A percentile compares a stretch with the other conserved stretches of the same genome.
These are phyloP conservation scores for Debaryomyces robertsiae DNA, from an alignment of 1,139 yeast species.

Conservation along the genomic window DNA sequence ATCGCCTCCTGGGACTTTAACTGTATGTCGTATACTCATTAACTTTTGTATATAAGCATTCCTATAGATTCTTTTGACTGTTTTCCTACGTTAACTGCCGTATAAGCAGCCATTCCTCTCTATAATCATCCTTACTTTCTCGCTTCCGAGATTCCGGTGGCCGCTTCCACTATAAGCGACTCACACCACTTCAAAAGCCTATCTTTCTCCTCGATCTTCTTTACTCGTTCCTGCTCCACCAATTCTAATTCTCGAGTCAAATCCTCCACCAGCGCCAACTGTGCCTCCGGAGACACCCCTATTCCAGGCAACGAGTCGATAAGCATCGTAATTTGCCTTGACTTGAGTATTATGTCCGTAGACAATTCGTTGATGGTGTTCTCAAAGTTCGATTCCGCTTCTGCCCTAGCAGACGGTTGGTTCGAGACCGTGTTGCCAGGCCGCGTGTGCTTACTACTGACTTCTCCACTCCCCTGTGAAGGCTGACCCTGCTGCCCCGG, in stretches of 20 bases:
- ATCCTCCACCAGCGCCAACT: slow-evolving; percentile 62
- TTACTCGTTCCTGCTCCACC: slow-evolving; percentile 61
- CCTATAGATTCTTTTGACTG: slow-evolving; percentile 2
- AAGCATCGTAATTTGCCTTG: slow-evolving; percentile 82
- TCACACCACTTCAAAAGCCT: slow-evolving; percentile 66
- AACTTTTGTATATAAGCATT: slow-evolving; percentile 5
- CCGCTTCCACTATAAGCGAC: slow-evolving; percentile 62
- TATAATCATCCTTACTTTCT: slow-evolving; percentile 18
- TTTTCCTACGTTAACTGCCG: not conserved
- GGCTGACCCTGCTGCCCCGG: slow-evolving; percentile 32
- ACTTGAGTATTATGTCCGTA: slow-evolving; percentile 79
- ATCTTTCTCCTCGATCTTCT: slow-evolving; percentile 68
- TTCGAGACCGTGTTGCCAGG: slow-evolving; percentile 22
- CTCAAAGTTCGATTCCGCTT: slow-evolving; percentile 39
- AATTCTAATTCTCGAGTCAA: slow-evolving; percentile 63
- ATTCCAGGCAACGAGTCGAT: slow-evolving; percentile 93
- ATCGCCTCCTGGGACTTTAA: slow-evolving; percentile 40
- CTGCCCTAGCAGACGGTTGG: slow-evolving; percentile 20
- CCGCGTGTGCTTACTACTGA: slow-evolving; percentile 26
- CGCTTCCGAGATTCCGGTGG: slow-evolving; percentile 54
- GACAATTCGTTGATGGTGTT: slow-evolving; percentile 72
- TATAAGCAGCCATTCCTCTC: not conserved
- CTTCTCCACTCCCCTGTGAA: slow-evolving; percentile 23
- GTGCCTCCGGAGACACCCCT: slow-evolving; percentile 79
- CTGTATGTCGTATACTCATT: slow-evolving; percentile 25